Evolutionary conservation across 73 alveolate species (phyloP), one percentile per base, ranked within the genome.

Genomic region (Breviolum minutum): DNA sequence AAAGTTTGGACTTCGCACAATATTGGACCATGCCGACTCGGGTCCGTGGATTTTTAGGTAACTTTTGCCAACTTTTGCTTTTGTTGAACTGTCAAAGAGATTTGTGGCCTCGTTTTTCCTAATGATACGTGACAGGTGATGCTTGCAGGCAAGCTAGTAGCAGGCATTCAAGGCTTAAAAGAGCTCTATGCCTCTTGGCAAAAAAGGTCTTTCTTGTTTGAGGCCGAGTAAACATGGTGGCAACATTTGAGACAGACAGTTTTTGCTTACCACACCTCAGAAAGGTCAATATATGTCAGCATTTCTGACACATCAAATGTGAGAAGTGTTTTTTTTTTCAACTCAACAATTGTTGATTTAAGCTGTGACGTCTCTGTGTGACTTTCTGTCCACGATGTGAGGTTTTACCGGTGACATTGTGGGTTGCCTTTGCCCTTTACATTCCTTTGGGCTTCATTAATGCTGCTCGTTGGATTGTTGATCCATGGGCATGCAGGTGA

Each of bases 381-480:
- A 40, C 54, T 40, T 40, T 40, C 54, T 3, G 79, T 69, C 79
- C 26, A 24, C 19, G 19, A 19, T 62, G 26, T 60, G 30, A 87
- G 95, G 96, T 90, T 29, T 48, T 90, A 61, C 96, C 96, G 74
- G 87, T 26, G 24, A 90, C 96, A 22, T 87, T 90, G 24, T 90
- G 96, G 96, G 79, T 71, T 13, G 96, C 96, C 29, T 71, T 90
- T 24, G 96, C 87, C 87, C 69, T 90, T 60, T 90, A 90, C 87
- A 29, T 90, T 26, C 87, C 87, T 14, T 29, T 90, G 87, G 96
- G 96, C 22, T 90, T 90, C 96, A 69, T 90, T 48, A 90, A 90
- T 74, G 95, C 62, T 11, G 20, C 87, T 79, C 6, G 63, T 8
- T 20, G 54, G 54, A 40, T 40, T 40, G 54, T 40, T 40, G 5